Evolutionary conservation across 495 filamentous ascomycete species (phyloP), one percentile per base, ranked within the genome.

Genomic region (Penicillium pulvis): DNA sequence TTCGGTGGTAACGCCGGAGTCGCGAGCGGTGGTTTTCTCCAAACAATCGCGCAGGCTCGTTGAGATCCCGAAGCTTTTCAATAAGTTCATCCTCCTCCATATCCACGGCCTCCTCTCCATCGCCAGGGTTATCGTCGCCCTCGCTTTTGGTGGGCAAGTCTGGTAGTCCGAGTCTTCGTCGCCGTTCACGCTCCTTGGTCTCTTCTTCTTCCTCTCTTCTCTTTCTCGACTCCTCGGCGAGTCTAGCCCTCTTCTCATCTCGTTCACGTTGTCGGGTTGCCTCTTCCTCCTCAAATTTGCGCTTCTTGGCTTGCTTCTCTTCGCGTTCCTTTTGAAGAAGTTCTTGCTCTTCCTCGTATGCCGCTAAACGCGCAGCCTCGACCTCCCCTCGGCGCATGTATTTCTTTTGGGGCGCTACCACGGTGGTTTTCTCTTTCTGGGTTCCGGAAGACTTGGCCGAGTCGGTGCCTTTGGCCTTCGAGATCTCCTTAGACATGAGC

Each of bases 221-320:
- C 49, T 69, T 72, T 28, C 85, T 79, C 17, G 86, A 88, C 63
- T 97, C 91, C 61, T 96, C 92, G 2, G 91, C 93, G 7, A 98
- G 79, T 47, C 82, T 79, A 56, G 81, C 81, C 58, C 88, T 86
- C 75, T 96, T 96, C 59, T 91, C 90, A 47, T 94, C 90, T 12
- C 91, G 83, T 30, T 81, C 81, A 8, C 79, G 81, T 46, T 82
- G 81, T 36, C 87, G 86, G 19, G 83, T 79, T 4, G 85, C 83
- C 51, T 90, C 91, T 20, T 96, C 94, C 19, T 96, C 93, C 50
- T 98, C 93, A n/a, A 83, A 81, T 74, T 93, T 92, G 53, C 92
- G 91, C 73, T 97, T 97, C 58, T 87, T 81, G 9, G 81, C 78
- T 0, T 83, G 76, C 36, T 83, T 84, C 33, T 86, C 85, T 50